phyloP scores from a whole-genome alignment of 176 grass and related monocot species.

The Melocanna baccifera region DNA sequence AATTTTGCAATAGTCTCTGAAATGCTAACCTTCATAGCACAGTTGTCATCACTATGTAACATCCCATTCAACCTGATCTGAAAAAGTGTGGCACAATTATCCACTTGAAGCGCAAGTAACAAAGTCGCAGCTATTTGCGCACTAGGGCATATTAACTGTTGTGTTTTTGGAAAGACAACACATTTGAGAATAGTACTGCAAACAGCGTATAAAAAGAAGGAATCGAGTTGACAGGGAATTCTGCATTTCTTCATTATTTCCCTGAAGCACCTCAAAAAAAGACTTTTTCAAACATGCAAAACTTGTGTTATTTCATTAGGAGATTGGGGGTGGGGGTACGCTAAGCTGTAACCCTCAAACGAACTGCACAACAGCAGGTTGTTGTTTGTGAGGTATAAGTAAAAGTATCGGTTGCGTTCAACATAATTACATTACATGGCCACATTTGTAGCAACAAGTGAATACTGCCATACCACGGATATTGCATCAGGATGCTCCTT shows the following conservation, averaged over 20 bases:
- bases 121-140: background rate
- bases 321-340: no score
- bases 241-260: background rate
- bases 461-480: conserved; percentile 57
- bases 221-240: background rate
- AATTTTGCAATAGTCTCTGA: background rate
- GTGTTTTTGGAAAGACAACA: background rate
- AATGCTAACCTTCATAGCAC: conserved; percentile 66
- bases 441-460: background rate
- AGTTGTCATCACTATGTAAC: conserved; percentile 79
- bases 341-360: background rate
- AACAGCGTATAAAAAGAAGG: background rate
- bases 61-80: conserved; percentile 92
- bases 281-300: background rate
- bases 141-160: background rate
- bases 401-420: background rate
- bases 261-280: background rate
- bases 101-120: background rate
- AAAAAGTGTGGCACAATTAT: conserved; percentile 21
- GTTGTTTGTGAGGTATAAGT: background rate
- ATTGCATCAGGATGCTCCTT: conserved; percentile 65
- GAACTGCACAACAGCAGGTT: background rate
- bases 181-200: background rate
- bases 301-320: background rate
- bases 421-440: background rate